Evolutionary conservation across 1,139 yeast genomes (phyloP).

Genomic region (Suhomyces choctaworum): DNA sequence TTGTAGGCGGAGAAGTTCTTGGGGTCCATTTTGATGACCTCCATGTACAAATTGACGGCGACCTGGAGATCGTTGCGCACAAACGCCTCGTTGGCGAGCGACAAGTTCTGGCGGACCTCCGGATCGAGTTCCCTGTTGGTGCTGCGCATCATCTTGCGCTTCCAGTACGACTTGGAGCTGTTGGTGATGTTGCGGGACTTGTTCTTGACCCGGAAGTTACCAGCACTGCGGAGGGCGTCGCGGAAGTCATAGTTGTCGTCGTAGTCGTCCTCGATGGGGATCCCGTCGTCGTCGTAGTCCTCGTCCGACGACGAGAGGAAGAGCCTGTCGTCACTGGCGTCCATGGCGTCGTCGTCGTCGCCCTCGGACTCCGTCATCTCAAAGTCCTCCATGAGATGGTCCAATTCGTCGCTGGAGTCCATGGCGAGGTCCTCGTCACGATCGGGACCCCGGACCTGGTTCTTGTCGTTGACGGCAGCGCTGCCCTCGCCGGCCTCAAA

Average conservation of each 20-base stretch:
- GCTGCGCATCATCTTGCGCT: slow-evolving; percentile 36
- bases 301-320: slow-evolving; percentile 24
- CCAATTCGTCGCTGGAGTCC: slow-evolving; percentile 16
- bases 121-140: slow-evolving; percentile 59
- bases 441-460: slow-evolving; percentile 7
- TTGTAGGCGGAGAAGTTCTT: slow-evolving; percentile 81
- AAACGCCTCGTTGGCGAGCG: slow-evolving; percentile 79
- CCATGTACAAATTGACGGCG: slow-evolving; percentile 67
- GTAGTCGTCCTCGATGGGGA: slow-evolving; percentile 34
- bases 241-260: slow-evolving; percentile 52
- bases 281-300: slow-evolving; percentile 25
- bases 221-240: slow-evolving; percentile 64
- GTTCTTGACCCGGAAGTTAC: slow-evolving; percentile 55
- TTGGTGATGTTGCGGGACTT: slow-evolving; percentile 30
- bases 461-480: slow-evolving; percentile 8
- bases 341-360: slow-evolving; percentile 10
- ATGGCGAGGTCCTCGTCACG: too few species aligned
- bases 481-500: slow-evolving; percentile 14
- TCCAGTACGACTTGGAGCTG: slow-evolving; percentile 32
- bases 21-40: slow-evolving; percentile 76
- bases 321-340: slow-evolving; percentile 18
- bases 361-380: slow-evolving; percentile 14
- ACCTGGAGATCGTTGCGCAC: slow-evolving; percentile 62
- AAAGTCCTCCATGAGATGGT: slow-evolving; percentile 17
- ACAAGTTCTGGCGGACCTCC: slow-evolving; percentile 62